Percentiles rank a stretch among this genome's conserved stretches.
Conservation (phyloP, 192 early-diverging fungal species). For the Coemansia sp. region DNA sequence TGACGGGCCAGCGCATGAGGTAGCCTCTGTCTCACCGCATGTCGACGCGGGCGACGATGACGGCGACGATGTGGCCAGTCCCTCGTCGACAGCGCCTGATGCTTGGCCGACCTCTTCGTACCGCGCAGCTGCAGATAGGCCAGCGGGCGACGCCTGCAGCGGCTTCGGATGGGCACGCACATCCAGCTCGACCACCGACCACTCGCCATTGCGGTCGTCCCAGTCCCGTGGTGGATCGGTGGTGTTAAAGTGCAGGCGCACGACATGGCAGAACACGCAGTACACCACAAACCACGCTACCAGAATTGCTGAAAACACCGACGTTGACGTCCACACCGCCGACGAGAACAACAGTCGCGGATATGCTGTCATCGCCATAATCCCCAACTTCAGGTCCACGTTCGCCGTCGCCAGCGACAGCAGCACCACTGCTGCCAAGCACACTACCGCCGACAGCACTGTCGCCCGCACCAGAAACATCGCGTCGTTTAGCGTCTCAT, state of each 20-base stretch:
- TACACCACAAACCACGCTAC: slow-evolving; percentile 50
- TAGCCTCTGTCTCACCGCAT: slow-evolving; percentile 5
- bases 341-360: slow-evolving; percentile 51
- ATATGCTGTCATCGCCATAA: slow-evolving; percentile 37
- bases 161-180: slow-evolving; percentile 30
- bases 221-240: slow-evolving; percentile 52
- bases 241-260: slow-evolving; percentile 47
- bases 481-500: slow-evolving; percentile 52
- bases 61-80: not conserved
- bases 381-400: slow-evolving; percentile 41
- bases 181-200: slow-evolving; percentile 48
- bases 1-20: not conserved
- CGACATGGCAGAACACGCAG: slow-evolving; percentile 46
- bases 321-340: slow-evolving; percentile 45
- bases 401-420: slow-evolving; percentile 46
- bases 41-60: slow-evolving; percentile 10
- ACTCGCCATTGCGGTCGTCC: slow-evolving; percentile 53
- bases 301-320: slow-evolving; percentile 50
- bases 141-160: not conserved
- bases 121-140: not conserved
- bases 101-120: not conserved
- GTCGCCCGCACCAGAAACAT: slow-evolving; percentile 45
- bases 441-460: slow-evolving; percentile 28
- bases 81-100: not conserved
- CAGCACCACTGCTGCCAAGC: slow-evolving; percentile 32